A percentile compares a stretch with the other conserved stretches of the same genome.
Conservation (phyloP, 208 protist genomes). For the Angomonas ambiguus region DNA sequence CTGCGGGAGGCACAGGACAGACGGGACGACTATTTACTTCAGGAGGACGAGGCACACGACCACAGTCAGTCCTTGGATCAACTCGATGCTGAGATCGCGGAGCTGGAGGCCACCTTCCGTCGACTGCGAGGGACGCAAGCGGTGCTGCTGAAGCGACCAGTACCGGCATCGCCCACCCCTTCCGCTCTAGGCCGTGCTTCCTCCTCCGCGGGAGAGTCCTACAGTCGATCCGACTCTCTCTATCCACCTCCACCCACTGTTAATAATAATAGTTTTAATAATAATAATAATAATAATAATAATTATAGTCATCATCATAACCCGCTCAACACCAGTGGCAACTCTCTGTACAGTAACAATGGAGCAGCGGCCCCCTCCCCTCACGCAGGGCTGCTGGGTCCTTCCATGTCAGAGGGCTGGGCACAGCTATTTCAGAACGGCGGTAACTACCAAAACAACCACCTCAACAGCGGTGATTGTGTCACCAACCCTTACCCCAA, state of each 20-base stretch:
- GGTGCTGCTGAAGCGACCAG: conserved; percentile 27
- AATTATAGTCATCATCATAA: conserved; percentile 8
- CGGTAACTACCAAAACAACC: background rate
- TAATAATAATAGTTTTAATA: background rate
- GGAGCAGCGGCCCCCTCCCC: background rate
- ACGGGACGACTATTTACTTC: conserved; percentile 63
- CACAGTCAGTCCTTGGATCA: conserved; percentile 23
- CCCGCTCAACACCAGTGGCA: background rate
- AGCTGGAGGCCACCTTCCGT: conserved; percentile 43
- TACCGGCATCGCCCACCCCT: conserved; percentile 3
- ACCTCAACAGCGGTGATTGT: background rate
- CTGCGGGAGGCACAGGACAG: conserved; percentile 48
- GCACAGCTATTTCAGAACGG: background rate
- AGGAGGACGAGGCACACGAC: conserved; percentile 74
- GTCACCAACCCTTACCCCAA: background rate
- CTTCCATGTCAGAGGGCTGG: background rate
- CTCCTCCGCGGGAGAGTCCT: background rate
- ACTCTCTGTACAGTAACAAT: background rate
- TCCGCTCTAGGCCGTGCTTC: background rate
- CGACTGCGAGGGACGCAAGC: conserved; percentile 44
- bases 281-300: background rate
- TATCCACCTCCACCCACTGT: background rate
- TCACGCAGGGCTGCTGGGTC: background rate
- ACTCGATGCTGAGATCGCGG: conserved; percentile 34
- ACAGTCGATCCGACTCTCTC: background rate